Conservation (phyloP, 2,329 filamentous ascomycete genomes). For the Leptosphaerulina australis region DNA sequence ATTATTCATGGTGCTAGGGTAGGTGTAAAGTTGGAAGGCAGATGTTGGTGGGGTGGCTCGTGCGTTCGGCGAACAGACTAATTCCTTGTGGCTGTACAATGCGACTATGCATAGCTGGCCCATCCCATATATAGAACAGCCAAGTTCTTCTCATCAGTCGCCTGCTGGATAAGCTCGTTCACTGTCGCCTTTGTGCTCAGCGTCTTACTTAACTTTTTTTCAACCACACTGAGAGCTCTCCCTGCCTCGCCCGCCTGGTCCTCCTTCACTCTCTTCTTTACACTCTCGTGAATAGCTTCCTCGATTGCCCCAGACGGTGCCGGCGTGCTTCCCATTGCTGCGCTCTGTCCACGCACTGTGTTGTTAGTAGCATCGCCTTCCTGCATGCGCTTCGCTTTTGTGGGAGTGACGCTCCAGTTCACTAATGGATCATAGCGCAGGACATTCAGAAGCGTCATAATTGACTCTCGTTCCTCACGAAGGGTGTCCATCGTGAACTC, state of each 20-base stretch:
- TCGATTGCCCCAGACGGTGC: slow-evolving; percentile 34
- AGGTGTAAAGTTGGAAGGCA: no score
- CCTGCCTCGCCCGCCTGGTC: slow-evolving; percentile 80
- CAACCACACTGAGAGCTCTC: slow-evolving; percentile 86
- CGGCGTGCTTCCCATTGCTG: slow-evolving; percentile 38
- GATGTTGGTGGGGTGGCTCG: no score
- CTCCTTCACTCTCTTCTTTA: slow-evolving; percentile 54
- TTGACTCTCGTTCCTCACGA: slow-evolving; percentile 92
- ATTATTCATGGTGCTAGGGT: no score
- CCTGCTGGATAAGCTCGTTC: slow-evolving; percentile 95
- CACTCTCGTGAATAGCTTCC: slow-evolving; percentile 36
- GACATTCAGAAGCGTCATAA: slow-evolving; percentile 98
- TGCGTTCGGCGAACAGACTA: no score
- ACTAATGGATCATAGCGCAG: slow-evolving; percentile 97
- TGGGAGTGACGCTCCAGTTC: slow-evolving; percentile 85
- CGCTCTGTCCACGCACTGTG: slow-evolving; percentile 39
- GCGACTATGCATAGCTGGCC: slow-evolving; percentile 44
- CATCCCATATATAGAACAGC: slow-evolving; percentile 72
- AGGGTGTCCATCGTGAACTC: slow-evolving; percentile 96
- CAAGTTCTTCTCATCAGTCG: slow-evolving; percentile 89
- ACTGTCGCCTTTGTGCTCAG: slow-evolving; percentile 94
- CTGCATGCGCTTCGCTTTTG: slow-evolving; percentile 70
- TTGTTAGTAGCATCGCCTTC: slow-evolving; percentile 62
- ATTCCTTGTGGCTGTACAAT: no score
- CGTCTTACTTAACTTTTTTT: slow-evolving; percentile 94